Percentiles rank a stretch among this genome's conserved stretches.
These are phyloP conservation scores for Penicillium glabrum DNA, from an alignment of 2,329 filamentous ascomycete genomes.

Conservation along the genomic window DNA sequence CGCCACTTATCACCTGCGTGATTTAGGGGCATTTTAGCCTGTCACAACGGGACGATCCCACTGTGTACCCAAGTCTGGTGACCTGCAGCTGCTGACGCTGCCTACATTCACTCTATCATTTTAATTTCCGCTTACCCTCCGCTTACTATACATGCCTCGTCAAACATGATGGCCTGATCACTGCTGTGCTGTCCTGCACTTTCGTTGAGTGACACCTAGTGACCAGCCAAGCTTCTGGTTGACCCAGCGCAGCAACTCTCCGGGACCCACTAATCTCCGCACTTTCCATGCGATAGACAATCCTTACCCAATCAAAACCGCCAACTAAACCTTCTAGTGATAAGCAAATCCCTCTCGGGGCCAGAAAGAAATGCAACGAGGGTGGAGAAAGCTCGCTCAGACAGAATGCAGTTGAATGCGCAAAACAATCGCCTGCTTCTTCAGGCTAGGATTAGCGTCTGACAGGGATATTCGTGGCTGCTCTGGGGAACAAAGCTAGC, in stretches of 20 bases:
- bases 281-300: conserved; percentile 17
- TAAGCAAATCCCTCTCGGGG: conserved; percentile 1
- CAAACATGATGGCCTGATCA: not conserved
- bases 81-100: not conserved
- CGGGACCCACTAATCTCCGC: conserved; percentile 21
- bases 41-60: conserved; percentile 15
- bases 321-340: not conserved
- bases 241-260: conserved; percentile 2
- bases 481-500: not conserved
- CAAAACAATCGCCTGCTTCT: not conserved
- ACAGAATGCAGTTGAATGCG: not conserved
- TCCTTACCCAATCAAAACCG: conserved; percentile 13
- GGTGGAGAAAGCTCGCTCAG: not conserved
- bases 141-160: not conserved
- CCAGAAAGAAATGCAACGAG: not conserved
- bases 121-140: not conserved
- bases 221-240: not conserved
- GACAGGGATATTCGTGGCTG: not conserved
- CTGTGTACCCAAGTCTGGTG: not conserved
- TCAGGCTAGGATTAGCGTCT: not conserved
- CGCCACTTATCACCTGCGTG: conserved; percentile 15
- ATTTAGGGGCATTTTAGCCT: conserved; percentile 9
- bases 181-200: not conserved
- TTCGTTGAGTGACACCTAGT: not conserved
- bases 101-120: not conserved